Percentiles rank a stretch among this genome's conserved stretches.
Conservation (phyloP, 2,329 filamentous ascomycete genomes). For the Knoxdaviesia proteae region DNA sequence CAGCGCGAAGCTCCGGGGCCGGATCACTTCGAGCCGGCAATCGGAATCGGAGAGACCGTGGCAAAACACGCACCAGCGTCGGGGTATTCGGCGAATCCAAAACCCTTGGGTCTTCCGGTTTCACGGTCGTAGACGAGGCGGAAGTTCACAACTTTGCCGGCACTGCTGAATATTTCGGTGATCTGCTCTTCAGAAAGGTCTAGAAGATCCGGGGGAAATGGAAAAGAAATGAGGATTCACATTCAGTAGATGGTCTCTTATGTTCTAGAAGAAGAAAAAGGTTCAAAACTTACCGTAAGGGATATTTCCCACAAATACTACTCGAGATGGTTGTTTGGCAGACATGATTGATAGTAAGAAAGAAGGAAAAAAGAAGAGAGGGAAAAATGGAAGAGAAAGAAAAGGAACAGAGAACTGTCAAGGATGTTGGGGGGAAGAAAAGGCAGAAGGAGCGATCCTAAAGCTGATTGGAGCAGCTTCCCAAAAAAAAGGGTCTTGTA, state of each 20-base stretch:
- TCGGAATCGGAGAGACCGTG: neutral
- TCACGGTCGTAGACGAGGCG: constrained; percentile 89
- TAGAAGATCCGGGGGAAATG: constrained; percentile 14
- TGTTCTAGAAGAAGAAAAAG: neutral
- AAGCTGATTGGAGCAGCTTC: too few relatives aligned
- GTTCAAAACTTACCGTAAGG: constrained; percentile 40
- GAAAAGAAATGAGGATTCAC: neutral
- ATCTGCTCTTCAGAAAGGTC: constrained; percentile 94
- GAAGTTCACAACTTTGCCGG: constrained; percentile 75
- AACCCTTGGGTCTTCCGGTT: constrained; percentile 84
- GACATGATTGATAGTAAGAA: constrained; percentile 29
- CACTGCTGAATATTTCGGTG: constrained; percentile 75
- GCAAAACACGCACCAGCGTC: constrained; percentile 47
- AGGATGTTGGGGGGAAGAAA: too few relatives aligned
- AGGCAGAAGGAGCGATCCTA: too few relatives aligned
- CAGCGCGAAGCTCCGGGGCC: too few relatives aligned
- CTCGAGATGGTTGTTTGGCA: constrained; percentile 53
- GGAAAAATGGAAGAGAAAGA: too few relatives aligned
- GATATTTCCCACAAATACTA: constrained; percentile 73
- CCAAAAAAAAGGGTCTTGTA: too few relatives aligned
- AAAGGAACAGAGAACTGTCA: too few relatives aligned
- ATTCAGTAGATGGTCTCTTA: too few relatives aligned
- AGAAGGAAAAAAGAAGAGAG: too few relatives aligned
- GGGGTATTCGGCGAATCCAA: constrained; percentile 89
- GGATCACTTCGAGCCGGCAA: neutral